Evolutionary conservation across 345 rosid species (phyloP).

Genomic region (Alliaria petiolata): DNA sequence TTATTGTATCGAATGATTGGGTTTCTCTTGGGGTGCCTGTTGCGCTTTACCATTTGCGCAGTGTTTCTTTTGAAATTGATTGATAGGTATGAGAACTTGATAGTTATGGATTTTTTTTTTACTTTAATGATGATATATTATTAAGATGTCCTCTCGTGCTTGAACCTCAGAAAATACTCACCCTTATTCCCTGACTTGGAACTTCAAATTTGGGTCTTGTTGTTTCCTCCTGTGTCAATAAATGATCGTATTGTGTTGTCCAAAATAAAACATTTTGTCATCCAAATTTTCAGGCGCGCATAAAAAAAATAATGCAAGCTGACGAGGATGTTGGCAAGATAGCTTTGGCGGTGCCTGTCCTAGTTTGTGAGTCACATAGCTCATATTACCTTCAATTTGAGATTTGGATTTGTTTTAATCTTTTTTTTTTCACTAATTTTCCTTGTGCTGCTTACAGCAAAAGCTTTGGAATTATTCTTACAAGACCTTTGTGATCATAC

Average conservation of each 20-base stretch:
- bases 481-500: constrained; percentile 99
- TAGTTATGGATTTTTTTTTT: too few relatives aligned
- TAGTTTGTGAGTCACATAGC: constrained; percentile 68
- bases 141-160: too few relatives aligned
- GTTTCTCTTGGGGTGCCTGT: not conserved
- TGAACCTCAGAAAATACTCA: too few relatives aligned
- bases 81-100: not conserved
- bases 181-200: too few relatives aligned
- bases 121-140: too few relatives aligned
- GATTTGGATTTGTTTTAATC: not conserved
- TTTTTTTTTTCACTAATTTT: not conserved
- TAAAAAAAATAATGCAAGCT: constrained; percentile 98
- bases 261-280: too few relatives aligned
- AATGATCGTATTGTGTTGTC: not conserved
- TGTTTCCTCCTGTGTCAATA: not conserved
- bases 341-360: constrained; percentile 91
- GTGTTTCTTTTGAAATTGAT: not conserved
- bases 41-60: not conserved
- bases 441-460: constrained; percentile 50
- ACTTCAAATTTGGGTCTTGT: not conserved
- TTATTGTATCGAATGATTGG: not conserved
- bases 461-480: constrained; percentile 92
- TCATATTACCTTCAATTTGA: not conserved
- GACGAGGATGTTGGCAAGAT: constrained; percentile 99
- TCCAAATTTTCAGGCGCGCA: constrained; percentile 70